These are phyloP conservation scores for Pseudoneurospora amorphoporcata DNA, from an alignment of 495 filamentous ascomycete species.

Conservation along the genomic window DNA sequence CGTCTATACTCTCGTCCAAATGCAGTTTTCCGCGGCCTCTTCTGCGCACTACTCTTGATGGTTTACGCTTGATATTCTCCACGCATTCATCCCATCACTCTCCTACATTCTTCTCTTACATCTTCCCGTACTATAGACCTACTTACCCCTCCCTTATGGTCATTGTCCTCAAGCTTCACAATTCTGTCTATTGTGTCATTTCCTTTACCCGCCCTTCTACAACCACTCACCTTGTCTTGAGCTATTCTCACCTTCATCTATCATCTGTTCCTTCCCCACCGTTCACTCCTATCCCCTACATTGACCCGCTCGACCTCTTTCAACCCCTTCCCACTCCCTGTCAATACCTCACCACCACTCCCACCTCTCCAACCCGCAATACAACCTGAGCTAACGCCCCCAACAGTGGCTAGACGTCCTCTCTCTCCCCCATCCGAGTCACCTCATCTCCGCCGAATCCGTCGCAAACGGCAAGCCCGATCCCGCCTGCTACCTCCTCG, in stretches of 20 bases:
- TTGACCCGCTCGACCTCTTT: too few relatives aligned
- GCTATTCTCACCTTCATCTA: not conserved
- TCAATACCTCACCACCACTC: too few relatives aligned
- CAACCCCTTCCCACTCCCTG: too few relatives aligned
- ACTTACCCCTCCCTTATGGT: not conserved
- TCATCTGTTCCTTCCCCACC: not conserved
- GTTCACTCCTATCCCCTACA: not conserved
- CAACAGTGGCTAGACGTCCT: slow-evolving; percentile 64
- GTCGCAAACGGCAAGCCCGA: slow-evolving; percentile 81
- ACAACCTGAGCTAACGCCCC: too few relatives aligned
- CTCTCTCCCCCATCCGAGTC: slow-evolving; percentile 57
- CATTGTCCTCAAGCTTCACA: not conserved
- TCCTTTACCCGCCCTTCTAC: not conserved
- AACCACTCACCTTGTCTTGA: not conserved
- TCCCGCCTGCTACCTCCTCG: slow-evolving; percentile 74
- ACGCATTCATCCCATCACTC: not conserved
- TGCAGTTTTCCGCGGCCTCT: not conserved
- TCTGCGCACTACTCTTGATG: not conserved
- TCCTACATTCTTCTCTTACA: not conserved
- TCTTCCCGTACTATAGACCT: not conserved
- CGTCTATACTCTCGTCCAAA: not conserved
- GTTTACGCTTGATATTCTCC: not conserved
- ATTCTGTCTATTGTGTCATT: not conserved
- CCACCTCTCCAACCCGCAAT: not conserved
- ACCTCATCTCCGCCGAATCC: slow-evolving; percentile 78